phyloP scores from a whole-genome alignment of 345 rosid genomes.

The Camelina neglecta region DNA sequence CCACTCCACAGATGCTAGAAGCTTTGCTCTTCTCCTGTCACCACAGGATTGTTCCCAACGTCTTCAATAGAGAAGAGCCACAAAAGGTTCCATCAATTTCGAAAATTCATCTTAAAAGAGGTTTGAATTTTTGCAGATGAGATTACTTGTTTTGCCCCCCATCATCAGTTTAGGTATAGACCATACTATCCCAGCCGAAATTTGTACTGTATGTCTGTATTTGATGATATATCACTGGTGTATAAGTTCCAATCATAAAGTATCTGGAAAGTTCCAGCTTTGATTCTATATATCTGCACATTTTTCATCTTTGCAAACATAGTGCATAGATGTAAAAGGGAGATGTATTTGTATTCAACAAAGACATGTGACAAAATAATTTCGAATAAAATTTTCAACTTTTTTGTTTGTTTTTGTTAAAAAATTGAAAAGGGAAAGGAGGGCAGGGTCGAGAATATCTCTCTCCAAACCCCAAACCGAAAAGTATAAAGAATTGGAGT shows the following conservation, averaged over 20 bases:
- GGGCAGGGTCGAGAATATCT: not conserved
- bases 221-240: conserved; percentile 25
- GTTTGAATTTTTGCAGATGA: conserved; percentile 6
- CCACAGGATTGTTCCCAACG: conserved; percentile 9
- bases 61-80: not conserved
- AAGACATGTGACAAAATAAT: not conserved
- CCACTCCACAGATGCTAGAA: conserved; percentile 72
- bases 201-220: conserved; percentile 23
- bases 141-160: conserved; percentile 3
- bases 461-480: conserved; percentile 5
- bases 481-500: conserved; percentile 39
- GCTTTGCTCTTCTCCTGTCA: conserved; percentile 15
- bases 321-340: not conserved
- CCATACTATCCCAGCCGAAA: not conserved
- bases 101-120: conserved; percentile 10
- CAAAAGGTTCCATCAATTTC: not conserved
- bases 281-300: not conserved
- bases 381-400: not conserved
- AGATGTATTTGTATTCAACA: not conserved
- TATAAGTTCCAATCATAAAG: conserved; percentile 6
- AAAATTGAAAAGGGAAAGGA: not conserved
- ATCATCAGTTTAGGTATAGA: conserved; percentile 8
- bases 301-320: not conserved
- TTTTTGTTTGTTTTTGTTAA: conserved; percentile 7
- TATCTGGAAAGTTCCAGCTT: not conserved